Base-by-base conservation (phyloP, 1,284 basidiomycete species). In the Leccinum fallax region DNA sequence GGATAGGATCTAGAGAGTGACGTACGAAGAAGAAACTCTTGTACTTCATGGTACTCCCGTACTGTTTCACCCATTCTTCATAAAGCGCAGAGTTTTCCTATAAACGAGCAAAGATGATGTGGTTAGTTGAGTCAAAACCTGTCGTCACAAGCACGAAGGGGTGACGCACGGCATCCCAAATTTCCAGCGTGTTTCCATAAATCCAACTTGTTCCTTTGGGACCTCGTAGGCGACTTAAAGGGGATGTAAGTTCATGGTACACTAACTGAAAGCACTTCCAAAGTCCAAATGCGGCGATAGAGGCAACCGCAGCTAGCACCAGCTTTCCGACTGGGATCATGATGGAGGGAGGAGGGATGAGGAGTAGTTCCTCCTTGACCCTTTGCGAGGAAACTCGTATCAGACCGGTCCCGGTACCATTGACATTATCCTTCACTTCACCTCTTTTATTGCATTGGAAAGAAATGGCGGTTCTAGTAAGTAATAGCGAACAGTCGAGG, bases 21-120 rank as follows among this genome's bases (percentile, higher is more conserved):
- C 81, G 58, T 62, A 87, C 87, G 34, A 77, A 76, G 34, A 87
- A 74, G 2, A 84, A 66, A 1, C 75, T 75, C 58, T 78, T 78
- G 60, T 81, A 85, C 60, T 71, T 79, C 55, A 88, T 66, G 0
- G 81, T 84, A 5, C 64, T 70, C 0, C 89, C 88, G 63, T 87
- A 87, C 62, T 84, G 65, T 48, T 76, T 67, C 0, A 79, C 70
- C 88, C 89, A 91, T 68, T 62, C 52, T 28, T 86, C 82, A 30
- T 83, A 79, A 24, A 81, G 55, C 5, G 36, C 24, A 1, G 58
- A 65, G 63, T 76, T 76, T 58, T 80, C 77, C 79, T 80, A 55
- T 13, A 34, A 34, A 16, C 1, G 13, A 16, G 24, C 7, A 34
- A 26, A n/a, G 1, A 55, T 9, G 9, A 38, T 53, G 28, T 21